phyloP scores from a whole-genome alignment of 2,329 filamentous ascomycete species.

The Shiraia bambusicola region DNA sequence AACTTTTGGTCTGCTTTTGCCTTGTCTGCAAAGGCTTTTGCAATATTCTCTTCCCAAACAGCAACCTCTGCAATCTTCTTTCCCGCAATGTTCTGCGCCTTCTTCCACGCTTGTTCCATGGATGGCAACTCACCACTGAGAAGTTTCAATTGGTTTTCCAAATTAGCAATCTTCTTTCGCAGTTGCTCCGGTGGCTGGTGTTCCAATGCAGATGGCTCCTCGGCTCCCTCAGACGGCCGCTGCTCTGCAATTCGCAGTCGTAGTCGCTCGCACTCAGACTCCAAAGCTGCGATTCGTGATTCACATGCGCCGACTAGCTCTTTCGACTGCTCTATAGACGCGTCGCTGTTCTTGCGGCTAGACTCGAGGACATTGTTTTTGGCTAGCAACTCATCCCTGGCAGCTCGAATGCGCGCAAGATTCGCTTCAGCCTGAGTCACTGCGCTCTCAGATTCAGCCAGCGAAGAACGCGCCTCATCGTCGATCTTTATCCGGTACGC shows the following conservation, averaged over 20 bases:
- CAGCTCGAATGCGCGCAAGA: constrained; percentile 78
- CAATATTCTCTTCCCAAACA: constrained; percentile 74
- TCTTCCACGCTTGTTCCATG: constrained; percentile 88
- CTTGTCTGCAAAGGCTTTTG: constrained; percentile 79
- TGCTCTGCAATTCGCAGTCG: constrained; percentile 56
- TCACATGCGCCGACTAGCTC: constrained; percentile 79
- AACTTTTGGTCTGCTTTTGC: constrained; percentile 97
- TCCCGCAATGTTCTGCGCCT: constrained; percentile 78
- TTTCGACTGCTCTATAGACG: constrained; percentile 70
- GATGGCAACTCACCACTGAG: constrained; percentile 86
- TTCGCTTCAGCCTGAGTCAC: constrained; percentile 80
- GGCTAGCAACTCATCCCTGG: constrained; percentile 80
- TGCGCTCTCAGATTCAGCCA: constrained; percentile 78
- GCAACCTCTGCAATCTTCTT: constrained; percentile 82
- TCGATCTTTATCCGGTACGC: constrained; percentile 79
- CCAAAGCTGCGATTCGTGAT: constrained; percentile 76
- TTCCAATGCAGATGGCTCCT: constrained; percentile 51
- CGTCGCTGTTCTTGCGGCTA: constrained; percentile 73
- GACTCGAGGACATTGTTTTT: constrained; percentile 79
- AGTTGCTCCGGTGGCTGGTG: constrained; percentile 69
- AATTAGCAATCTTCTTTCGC: constrained; percentile 68
- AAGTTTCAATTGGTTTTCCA: constrained; percentile 78
- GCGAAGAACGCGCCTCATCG: constrained; percentile 70
- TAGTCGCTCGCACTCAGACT: constrained; percentile 78
- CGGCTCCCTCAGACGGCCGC: constrained; percentile 17